Conservation (phyloP, 371 early-diverging fungal genomes). For the Nematocida ironsii region DNA sequence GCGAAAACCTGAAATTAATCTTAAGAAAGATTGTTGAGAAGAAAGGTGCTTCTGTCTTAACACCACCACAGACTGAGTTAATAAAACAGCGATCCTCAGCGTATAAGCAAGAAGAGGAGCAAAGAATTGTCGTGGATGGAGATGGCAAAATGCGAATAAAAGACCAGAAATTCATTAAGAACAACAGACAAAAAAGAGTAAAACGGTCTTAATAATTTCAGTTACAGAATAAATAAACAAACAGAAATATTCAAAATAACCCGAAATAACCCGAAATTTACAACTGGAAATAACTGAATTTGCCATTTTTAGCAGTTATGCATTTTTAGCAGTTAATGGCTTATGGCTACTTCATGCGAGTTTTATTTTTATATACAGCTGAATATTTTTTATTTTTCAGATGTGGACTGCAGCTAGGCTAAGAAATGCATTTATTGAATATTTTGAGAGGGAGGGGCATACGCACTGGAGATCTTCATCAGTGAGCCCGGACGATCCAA, state of each 20-base stretch:
- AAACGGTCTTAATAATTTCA: not conserved
- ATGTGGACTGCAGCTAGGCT: slow-evolving; percentile 61
- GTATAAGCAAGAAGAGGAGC: slow-evolving; percentile 15
- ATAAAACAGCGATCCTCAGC: not conserved
- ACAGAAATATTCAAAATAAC: not conserved
- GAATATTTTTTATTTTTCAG: slow-evolving; percentile 25
- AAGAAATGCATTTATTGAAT: slow-evolving; percentile 81
- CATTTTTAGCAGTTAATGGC: no score
- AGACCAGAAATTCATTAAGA: slow-evolving; percentile 15
- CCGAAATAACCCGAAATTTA: no score
- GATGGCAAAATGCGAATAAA: slow-evolving; percentile 35
- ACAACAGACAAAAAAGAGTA: not conserved
- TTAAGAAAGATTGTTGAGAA: slow-evolving; percentile 37
- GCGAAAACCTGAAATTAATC: slow-evolving; percentile 43
- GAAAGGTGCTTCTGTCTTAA: not conserved
- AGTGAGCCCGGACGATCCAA: slow-evolving; percentile 92
- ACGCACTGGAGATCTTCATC: slow-evolving; percentile 80
- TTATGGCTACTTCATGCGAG: no score
- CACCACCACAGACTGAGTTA: slow-evolving; percentile 19
- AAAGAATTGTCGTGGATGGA: slow-evolving; percentile 5
- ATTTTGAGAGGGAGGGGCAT: slow-evolving; percentile 79
- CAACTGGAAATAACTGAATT: no score
- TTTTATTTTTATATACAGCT: no score
- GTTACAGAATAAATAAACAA: not conserved
- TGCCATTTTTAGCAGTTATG: no score